Evolutionary conservation across 2,329 filamentous ascomycete species (phyloP), one percentile per base, ranked within the genome.

Genomic region (Exophiala sp.): DNA sequence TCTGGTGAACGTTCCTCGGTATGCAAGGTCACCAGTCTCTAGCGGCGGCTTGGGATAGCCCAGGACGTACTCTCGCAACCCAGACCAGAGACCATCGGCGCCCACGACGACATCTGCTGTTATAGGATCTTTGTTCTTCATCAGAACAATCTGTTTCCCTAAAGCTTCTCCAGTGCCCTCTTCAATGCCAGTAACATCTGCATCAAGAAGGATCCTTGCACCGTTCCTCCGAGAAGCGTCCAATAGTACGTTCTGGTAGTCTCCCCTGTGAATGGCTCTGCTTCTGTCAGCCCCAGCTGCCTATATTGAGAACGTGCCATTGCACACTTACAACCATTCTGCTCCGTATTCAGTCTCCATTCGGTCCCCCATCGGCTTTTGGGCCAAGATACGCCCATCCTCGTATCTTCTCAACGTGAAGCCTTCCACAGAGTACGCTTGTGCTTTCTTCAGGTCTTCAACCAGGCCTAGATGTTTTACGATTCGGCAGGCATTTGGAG

Each of bases 11-110:
- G 45, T 48, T 4, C 33, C 47, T 18, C 47, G 47, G 63, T 82
- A 83, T 2, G 79, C 79, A 21, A 82, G 64, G 62, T 83, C 79
- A 1, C 80, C 80, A 0, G 80, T 82, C 47, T 74, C 70, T 9
- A 72, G 63, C 1, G 78, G 76, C 0, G 75, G 73, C 57, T 75
- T 70, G 0, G 67, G 62, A 10, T 66, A 65, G 3, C 72, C 71
- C 10, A 79, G 60, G 10, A 81, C 67, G 5, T 69, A 63, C 48
- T 75, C 71, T 4, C 77, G 72, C 40, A 70, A 71, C 36, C 62
- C 52, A 8, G 69, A 73, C 65, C 73, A 76, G 39, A 78, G 69
- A 1, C 76, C 77, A 60, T 78, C 76, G 8, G 75, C 71, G n/a
- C 73, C 75, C 43, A 79, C 65, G 3, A 79, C 61, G 2, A 77